Conservation (phyloP, 768 basidiomycete genomes). For the Russula lepida region DNA sequence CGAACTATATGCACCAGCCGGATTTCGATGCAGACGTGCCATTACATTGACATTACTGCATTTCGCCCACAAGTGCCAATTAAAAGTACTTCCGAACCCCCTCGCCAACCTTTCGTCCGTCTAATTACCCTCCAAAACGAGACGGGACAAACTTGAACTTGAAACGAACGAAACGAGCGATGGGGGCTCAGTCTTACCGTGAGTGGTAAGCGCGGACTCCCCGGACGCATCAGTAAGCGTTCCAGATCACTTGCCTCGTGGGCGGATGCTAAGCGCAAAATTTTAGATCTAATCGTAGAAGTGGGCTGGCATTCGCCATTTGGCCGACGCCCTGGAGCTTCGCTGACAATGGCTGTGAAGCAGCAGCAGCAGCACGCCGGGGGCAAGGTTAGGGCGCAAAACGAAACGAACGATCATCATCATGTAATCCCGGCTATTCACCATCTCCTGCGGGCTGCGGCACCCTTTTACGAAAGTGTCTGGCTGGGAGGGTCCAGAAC, state of each 20-base stretch:
- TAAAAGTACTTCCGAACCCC: no score
- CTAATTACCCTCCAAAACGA: not conserved
- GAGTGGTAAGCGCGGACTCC: not conserved
- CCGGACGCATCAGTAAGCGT: conserved; percentile 16
- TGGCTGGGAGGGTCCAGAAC: conserved; percentile 17
- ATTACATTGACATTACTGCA: conserved; percentile 14
- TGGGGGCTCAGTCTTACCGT: not conserved
- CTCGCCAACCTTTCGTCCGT: not conserved
- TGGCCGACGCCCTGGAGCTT: not conserved
- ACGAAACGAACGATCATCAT: not conserved
- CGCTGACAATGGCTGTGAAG: conserved; percentile 2
- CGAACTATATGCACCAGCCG: not conserved
- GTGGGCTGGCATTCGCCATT: conserved; percentile 17
- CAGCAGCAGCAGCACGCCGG: no score
- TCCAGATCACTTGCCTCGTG: conserved; percentile 17
- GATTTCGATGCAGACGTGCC: not conserved
- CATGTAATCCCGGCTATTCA: conserved; percentile 7
- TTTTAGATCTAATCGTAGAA: not conserved
- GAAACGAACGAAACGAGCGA: not conserved
- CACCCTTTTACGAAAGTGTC: conserved; percentile 15
- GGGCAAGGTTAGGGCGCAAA: not conserved
- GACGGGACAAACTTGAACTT: not conserved
- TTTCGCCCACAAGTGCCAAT: no score
- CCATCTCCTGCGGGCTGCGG: not conserved
- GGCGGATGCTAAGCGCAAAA: not conserved